Conservation (phyloP, 768 basidiomycete species). For the Imleria badia region DNA sequence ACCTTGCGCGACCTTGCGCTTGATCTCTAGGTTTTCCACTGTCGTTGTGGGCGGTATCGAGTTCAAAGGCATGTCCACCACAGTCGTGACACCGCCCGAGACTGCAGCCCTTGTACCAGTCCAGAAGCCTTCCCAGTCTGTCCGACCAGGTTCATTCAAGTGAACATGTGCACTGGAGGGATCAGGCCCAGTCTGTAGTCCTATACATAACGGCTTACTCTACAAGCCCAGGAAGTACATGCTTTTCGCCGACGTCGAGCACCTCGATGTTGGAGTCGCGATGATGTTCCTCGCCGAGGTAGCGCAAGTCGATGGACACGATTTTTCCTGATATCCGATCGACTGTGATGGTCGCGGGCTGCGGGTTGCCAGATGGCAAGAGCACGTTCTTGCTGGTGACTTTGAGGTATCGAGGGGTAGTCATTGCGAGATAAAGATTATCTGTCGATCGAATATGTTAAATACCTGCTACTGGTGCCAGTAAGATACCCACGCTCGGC, state of each 20-base stretch:
- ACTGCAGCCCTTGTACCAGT: conserved; percentile 90
- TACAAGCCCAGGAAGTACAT: conserved; percentile 76
- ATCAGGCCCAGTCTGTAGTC: background rate
- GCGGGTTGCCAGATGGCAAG: conserved; percentile 48
- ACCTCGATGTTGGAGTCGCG: conserved; percentile 30
- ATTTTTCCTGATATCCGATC: conserved; percentile 61
- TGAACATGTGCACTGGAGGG: conserved; percentile 81
- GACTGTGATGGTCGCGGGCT: conserved; percentile 67
- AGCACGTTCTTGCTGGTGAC: conserved; percentile 59
- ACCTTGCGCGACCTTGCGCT: conserved; percentile 66
- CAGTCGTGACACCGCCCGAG: conserved; percentile 91
- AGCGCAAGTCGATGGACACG: conserved; percentile 41
- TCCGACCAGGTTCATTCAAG: conserved; percentile 90
- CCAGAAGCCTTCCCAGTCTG: conserved; percentile 92
- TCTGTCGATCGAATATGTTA: background rate
- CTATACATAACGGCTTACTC: conserved; percentile 47
- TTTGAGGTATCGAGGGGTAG: conserved; percentile 28
- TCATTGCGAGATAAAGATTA: conserved; percentile 10
- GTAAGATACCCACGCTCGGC: conserved; percentile 3
- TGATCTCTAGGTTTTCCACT: conserved; percentile 66
- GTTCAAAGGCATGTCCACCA: conserved; percentile 98
- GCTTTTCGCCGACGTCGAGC: conserved; percentile 57
- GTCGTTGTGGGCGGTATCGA: conserved; percentile 96
- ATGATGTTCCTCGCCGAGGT: conserved; percentile 26
- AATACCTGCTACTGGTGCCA: too few species aligned